Conservation (phyloP, 495 filamentous ascomycete species). For the Aspergillus baeticus region DNA sequence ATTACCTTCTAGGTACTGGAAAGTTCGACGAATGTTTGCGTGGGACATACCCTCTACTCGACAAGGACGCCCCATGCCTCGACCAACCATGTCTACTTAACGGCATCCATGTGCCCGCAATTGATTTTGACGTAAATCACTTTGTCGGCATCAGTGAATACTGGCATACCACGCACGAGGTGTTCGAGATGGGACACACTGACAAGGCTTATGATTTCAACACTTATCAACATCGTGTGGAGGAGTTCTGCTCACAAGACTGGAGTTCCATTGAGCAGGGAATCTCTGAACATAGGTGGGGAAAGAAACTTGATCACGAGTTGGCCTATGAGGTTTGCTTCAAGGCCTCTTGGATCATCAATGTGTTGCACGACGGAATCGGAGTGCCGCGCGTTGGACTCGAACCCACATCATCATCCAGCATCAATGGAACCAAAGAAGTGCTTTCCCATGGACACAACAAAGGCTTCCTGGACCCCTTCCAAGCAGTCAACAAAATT, state of each 20-base stretch:
- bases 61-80: slow-evolving; percentile 81
- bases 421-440: slow-evolving; percentile 74
- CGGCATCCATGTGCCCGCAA: slow-evolving; percentile 87
- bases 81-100: slow-evolving; percentile 86
- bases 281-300: slow-evolving; percentile 64
- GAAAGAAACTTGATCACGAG: slow-evolving; percentile 71
- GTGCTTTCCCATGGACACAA: slow-evolving; percentile 66
- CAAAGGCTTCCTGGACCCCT: slow-evolving; percentile 82
- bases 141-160: slow-evolving; percentile 98
- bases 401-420: slow-evolving; percentile 51
- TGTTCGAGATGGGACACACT: slow-evolving; percentile 78
- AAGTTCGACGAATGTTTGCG: slow-evolving; percentile 81
- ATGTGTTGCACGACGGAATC: slow-evolving; percentile 92
- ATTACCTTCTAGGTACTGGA: slow-evolving; percentile 75
- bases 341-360: slow-evolving; percentile 97
- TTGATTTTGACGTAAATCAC: slow-evolving; percentile 97
- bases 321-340: slow-evolving; percentile 88
- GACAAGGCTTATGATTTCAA: slow-evolving; percentile 89
- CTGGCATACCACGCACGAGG: slow-evolving; percentile 97
- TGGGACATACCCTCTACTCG: slow-evolving; percentile 80
- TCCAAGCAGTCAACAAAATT: slow-evolving; percentile 93
- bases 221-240: slow-evolving; percentile 83
- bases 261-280: slow-evolving; percentile 73
- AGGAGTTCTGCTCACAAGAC: slow-evolving; percentile 78
- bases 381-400: slow-evolving; percentile 88